These are phyloP conservation scores for Globisporangium paddicum DNA, from an alignment of 352 stramenopile species.

Conservation along the genomic window DNA sequence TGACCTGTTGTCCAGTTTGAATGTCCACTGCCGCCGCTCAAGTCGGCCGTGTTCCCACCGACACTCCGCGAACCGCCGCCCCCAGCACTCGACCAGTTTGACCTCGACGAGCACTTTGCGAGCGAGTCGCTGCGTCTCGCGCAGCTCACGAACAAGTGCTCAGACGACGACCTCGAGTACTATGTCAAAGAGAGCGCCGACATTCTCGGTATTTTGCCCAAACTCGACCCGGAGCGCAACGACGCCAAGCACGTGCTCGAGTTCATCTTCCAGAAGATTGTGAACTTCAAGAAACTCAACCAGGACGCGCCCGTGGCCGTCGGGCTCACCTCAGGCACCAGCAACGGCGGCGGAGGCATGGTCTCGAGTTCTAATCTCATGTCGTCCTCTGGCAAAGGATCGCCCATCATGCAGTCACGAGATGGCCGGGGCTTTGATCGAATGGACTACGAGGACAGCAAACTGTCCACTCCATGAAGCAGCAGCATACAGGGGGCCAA, in stretches of 20 bases:
- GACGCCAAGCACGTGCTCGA: constrained; percentile 90
- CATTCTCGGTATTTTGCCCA: constrained; percentile 87
- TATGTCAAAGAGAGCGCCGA: constrained; percentile 92
- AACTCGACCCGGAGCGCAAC: constrained; percentile 61
- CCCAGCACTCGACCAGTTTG: constrained; percentile 94
- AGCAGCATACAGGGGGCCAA: not conserved
- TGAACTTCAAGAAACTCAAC: constrained; percentile 93
- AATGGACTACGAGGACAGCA: constrained; percentile 48
- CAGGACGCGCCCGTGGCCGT: constrained; percentile 37
- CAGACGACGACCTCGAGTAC: constrained; percentile 92
- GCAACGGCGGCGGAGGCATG: constrained; percentile 13
- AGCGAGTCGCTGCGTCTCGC: constrained; percentile 89
- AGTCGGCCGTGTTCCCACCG: constrained; percentile 93
- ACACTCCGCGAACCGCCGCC: constrained; percentile 86
- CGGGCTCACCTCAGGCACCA: not conserved
- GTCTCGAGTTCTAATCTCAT: constrained; percentile 9
- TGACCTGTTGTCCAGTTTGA: constrained; percentile 72
- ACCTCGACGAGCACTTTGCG: constrained; percentile 96
- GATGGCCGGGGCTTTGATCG: constrained; percentile 13
- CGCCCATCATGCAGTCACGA: constrained; percentile 9
- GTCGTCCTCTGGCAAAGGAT: constrained; percentile 21
- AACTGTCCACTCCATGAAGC: constrained; percentile 42
- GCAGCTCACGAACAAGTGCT: constrained; percentile 95
- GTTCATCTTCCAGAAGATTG: constrained; percentile 90
- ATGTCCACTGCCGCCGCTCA: constrained; percentile 89